Percentiles rank a stretch among this genome's conserved stretches.
phyloP scores from a whole-genome alignment of 2,329 filamentous ascomycete genomes.

The Nemania sp. region DNA sequence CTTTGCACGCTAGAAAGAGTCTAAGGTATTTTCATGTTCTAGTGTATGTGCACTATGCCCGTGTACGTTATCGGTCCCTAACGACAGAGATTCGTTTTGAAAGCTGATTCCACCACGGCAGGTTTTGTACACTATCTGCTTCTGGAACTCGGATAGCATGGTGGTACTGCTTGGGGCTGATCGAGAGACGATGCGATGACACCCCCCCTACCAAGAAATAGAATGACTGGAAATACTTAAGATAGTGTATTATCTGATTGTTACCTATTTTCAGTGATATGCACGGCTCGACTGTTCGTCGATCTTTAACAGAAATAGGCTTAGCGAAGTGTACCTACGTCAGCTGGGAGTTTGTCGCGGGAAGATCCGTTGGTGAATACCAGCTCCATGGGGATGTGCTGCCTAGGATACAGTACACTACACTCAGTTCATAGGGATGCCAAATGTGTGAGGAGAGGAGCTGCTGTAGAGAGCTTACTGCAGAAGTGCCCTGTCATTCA shows the following conservation, averaged over 20 bases:
- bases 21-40: constrained; percentile 14
- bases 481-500: constrained; percentile 7
- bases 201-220: constrained; percentile 6
- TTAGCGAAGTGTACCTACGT: constrained; percentile 14
- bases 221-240: constrained; percentile 1
- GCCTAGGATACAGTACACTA: background rate
- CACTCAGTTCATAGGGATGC: background rate
- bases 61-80: constrained; percentile 7
- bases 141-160: constrained; percentile 7
- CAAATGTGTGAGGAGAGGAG: background rate
- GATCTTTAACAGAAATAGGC: constrained; percentile 18
- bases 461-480: constrained; percentile 2
- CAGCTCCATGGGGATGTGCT: background rate
- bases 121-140: background rate
- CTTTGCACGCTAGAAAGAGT: constrained; percentile 14
- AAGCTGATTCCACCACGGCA: constrained; percentile 1
- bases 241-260: too few species aligned
- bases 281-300: constrained; percentile 22
- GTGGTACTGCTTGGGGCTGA: constrained; percentile 18
- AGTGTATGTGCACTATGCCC: constrained; percentile 4
- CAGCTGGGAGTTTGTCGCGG: constrained; percentile 20
- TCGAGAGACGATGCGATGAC: constrained; percentile 21
- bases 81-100: constrained; percentile 9
- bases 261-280: constrained; percentile 12
- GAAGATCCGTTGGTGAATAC: constrained; percentile 22